These are phyloP conservation scores for Penicillium turbatum DNA, from an alignment of 495 filamentous ascomycete genomes.

Conservation along the genomic window DNA sequence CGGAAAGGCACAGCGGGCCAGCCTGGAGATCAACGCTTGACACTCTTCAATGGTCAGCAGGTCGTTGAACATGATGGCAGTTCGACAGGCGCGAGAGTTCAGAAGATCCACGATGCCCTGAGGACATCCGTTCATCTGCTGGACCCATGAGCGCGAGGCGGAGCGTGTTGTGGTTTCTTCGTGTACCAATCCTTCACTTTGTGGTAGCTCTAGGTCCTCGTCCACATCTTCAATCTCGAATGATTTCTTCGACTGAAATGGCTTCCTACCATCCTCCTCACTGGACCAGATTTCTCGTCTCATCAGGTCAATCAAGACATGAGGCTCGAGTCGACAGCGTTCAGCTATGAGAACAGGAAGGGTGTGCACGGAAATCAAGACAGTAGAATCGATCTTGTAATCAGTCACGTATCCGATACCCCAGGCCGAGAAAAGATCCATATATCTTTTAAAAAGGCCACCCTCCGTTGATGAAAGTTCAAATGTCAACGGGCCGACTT, in stretches of 20 bases:
- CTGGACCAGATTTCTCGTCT: constrained; percentile 67
- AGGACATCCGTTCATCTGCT: constrained; percentile 62
- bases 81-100: constrained; percentile 85
- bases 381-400: constrained; percentile 8
- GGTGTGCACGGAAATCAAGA: constrained; percentile 45
- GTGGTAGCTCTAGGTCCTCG: neutral
- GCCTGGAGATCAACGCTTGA: constrained; percentile 51
- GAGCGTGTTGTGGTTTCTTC: neutral
- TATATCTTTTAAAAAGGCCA: constrained; percentile 50
- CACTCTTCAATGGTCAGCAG: constrained; percentile 62
- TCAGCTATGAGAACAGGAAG: constrained; percentile 71
- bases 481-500: constrained; percentile 56
- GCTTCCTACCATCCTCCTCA: constrained; percentile 29
- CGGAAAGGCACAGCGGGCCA: constrained; percentile 73
- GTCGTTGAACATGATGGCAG: constrained; percentile 98
- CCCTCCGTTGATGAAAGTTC: constrained; percentile 56
- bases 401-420: constrained; percentile 59
- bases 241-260: constrained; percentile 1
- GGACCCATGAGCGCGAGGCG: constrained; percentile 47
- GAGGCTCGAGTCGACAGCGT: constrained; percentile 66
- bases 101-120: constrained; percentile 78
- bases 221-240: neutral
- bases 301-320: constrained; percentile 63
- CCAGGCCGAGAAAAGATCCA: constrained; percentile 60
- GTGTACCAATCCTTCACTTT: neutral